These are phyloP conservation scores for Royoungia palumana DNA, from an alignment of 768 basidiomycete species.

Conservation along the genomic window DNA sequence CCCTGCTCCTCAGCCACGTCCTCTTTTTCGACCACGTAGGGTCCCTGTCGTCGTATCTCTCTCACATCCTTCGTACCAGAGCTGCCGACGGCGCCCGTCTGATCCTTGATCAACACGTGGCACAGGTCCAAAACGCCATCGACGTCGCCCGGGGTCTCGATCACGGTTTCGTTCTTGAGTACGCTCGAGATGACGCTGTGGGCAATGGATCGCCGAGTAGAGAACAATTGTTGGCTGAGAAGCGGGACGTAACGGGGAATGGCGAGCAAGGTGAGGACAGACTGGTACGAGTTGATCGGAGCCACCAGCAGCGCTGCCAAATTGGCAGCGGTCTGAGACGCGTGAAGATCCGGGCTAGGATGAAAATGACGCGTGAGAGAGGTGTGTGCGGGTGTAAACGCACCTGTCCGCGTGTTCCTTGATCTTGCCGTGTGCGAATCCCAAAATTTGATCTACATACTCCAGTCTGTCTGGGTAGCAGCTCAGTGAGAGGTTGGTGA, in stretches of 20 bases:
- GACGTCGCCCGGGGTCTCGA: constrained; percentile 92
- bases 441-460: constrained; percentile 94
- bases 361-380: constrained; percentile 2
- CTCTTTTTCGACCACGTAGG: constrained; percentile 68
- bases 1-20: constrained; percentile 98
- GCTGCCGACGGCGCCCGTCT: constrained; percentile 51
- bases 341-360: constrained; percentile 79
- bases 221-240: constrained; percentile 81
- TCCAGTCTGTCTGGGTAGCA: constrained; percentile 97
- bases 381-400: constrained; percentile 6
- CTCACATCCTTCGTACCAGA: constrained; percentile 30
- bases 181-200: constrained; percentile 94
- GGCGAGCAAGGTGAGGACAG: constrained; percentile 94
- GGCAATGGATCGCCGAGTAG: constrained; percentile 86
- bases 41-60: constrained; percentile 54
- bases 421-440: constrained; percentile 83
- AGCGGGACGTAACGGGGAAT: constrained; percentile 87
- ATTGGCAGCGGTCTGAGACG: constrained; percentile 82
- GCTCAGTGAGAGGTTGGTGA: constrained; percentile 91
- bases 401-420: constrained; percentile 82
- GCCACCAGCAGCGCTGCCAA: constrained; percentile 90
- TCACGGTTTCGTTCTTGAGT: constrained; percentile 93
- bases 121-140: constrained; percentile 91
- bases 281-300: constrained; percentile 95
- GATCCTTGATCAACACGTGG: constrained; percentile 87